Percentiles rank a stretch among this genome's conserved stretches.
These are phyloP conservation scores for Metahyphopichia silvanorum DNA, from an alignment of 805 yeast genomes.

Conservation along the genomic window DNA sequence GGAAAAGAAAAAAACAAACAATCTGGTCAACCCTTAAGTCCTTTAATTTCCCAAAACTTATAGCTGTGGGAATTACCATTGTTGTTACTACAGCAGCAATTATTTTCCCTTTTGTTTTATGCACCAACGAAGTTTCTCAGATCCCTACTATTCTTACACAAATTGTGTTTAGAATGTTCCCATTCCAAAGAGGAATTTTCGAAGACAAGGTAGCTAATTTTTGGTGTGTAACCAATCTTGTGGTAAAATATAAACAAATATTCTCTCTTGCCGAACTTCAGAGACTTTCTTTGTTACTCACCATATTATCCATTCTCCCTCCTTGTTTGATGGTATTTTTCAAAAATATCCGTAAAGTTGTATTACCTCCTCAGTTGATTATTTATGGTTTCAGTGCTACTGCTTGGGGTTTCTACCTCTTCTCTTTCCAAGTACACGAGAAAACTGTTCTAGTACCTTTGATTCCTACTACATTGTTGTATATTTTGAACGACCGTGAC, in stretches of 20 bases:
- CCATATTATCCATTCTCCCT: conserved; percentile 39
- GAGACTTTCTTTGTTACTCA: conserved; percentile 49
- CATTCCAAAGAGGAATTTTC: conserved; percentile 89
- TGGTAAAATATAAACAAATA: conserved; percentile 62
- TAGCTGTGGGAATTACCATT: conserved; percentile 64
- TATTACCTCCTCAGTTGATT: conserved; percentile 11
- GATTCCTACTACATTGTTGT: conserved; percentile 75
- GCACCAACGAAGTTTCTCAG: conserved; percentile 27
- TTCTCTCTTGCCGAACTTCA: conserved; percentile 61
- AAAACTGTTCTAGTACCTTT: conserved; percentile 86
- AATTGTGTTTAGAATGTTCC: conserved; percentile 70
- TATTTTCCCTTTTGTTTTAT: conserved; percentile 58
- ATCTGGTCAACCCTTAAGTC: conserved; percentile 11
- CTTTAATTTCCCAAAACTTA: conserved; percentile 55
- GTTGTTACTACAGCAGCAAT: conserved; percentile 47
- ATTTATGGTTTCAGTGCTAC: conserved; percentile 76
- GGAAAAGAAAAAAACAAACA: conserved; percentile 9
- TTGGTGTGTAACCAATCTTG: conserved; percentile 90
- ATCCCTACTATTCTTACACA: conserved; percentile 43
- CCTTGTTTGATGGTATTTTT: conserved; percentile 34
- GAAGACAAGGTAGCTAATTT: conserved; percentile 97
- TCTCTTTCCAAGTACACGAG: conserved; percentile 96
- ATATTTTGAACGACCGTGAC: conserved; percentile 50
- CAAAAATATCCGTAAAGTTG: conserved; percentile 19
- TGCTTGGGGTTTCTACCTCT: conserved; percentile 83